phyloP scores from a whole-genome alignment of 164 flowering plant species.

The Aristolochia californica region DNA sequence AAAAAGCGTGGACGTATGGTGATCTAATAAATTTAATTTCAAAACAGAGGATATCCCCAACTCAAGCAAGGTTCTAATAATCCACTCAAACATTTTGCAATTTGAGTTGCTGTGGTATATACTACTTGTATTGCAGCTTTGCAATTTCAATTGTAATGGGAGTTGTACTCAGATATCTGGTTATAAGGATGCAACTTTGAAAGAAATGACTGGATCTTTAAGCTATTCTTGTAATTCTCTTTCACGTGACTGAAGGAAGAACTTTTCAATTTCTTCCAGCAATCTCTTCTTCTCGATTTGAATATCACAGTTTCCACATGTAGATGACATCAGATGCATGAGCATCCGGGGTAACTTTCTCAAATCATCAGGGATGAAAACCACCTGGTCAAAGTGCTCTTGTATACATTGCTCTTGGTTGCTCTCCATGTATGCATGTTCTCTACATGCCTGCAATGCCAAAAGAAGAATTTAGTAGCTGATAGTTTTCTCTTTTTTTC shows the following conservation, averaged over 20 bases:
- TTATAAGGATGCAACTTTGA: too few relatives aligned
- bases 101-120: too few relatives aligned
- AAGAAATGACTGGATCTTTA: background rate
- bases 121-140: too few relatives aligned
- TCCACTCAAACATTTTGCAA: too few relatives aligned
- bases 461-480: background rate
- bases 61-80: background rate
- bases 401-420: conserved; percentile 16
- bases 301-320: conserved; percentile 7
- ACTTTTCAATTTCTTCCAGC: conserved; percentile 57
- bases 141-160: too few relatives aligned
- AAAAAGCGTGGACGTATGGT: conserved; percentile 35
- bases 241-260: conserved; percentile 26
- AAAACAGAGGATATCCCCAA: conserved; percentile 7
- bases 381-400: conserved; percentile 19
- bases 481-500: background rate
- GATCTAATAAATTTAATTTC: conserved; percentile 28
- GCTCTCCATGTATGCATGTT: conserved; percentile 25
- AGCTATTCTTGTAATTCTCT: conserved; percentile 6
- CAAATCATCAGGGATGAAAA: conserved; percentile 22
- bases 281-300: conserved; percentile 17
- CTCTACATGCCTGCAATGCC: conserved; percentile 59
- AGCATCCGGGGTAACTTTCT: conserved; percentile 38
- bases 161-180: too few relatives aligned
- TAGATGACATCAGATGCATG: conserved; percentile 28